Base-by-base conservation (phyloP, 2,329 filamentous ascomycete species). In the Magnaporthiopsis rhizophila region DNA sequence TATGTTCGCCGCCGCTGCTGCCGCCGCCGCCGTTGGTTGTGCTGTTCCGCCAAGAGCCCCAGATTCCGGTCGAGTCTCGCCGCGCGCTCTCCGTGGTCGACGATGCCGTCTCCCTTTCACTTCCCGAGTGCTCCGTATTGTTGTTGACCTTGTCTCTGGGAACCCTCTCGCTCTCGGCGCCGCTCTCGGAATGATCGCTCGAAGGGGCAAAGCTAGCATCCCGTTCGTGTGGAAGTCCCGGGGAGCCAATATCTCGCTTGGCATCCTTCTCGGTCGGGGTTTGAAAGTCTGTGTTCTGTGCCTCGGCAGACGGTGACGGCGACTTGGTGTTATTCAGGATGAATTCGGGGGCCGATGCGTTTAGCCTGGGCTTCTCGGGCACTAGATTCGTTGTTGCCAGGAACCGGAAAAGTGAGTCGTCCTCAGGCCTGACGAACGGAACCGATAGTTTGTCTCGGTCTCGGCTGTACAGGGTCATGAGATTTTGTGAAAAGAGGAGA, bases 371-470 rank as follows among this genome's bases (percentile, higher is more conserved):
- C 71, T 80, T 86, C 66, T 83, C 84, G 0, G 82, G 80, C 11
- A 78, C 66, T n/a, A 82, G 67, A 65, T 82, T 83, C 58, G 81
- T 81, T 1, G 89, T 92, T 70, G 80, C 86, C 61, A 98, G 82
- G 69, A 88, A 85, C 70, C 90, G 95, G 78, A 96, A 98, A 0
- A 86, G 78, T 3, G 80, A 81, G 65, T 97, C 92, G 70, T 96
- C 89, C 74, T 98, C 95, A 0, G 95, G 95, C 34, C 95, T 87
- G 57, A 97, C 92, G 69, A 99, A 89, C 2, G 95, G 95, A 45
- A 99, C 89, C 21, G 91, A 92, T 15, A 98, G 80, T 71, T 94
- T 95, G 73, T 90, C 92, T 59, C 89, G 85, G 65, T 96, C 91
- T 72, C 92, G 90, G 69, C 96, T 91, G 69, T 92, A 93, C 34